These are phyloP conservation scores for Amaranthus tricolor DNA, from an alignment of 179 eudicot species.

Conservation along the genomic window DNA sequence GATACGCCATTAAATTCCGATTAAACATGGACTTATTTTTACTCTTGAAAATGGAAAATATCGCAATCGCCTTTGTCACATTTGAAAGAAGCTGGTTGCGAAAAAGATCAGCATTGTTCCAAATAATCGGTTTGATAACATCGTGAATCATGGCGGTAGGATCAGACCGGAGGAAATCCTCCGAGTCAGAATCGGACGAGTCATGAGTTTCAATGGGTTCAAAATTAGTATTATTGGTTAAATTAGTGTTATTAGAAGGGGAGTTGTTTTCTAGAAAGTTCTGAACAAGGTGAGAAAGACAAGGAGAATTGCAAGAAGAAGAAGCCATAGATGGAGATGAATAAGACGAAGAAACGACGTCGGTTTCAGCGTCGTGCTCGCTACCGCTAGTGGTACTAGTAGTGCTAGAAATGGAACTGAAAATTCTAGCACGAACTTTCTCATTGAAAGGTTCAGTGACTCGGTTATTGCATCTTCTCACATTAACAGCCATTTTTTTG, in stretches of 20 bases:
- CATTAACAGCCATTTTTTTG: conserved; percentile 36
- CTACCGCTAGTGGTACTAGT: conserved; percentile 51
- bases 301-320: conserved; percentile 30
- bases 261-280: conserved; percentile 45
- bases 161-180: conserved; percentile 21
- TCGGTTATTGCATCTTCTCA: conserved; percentile 33
- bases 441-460: conserved; percentile 56
- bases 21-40: conserved; percentile 31
- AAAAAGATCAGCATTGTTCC: conserved; percentile 39
- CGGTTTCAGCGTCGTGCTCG: conserved; percentile 51
- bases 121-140: conserved; percentile 23
- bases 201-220: not conserved
- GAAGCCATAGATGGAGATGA: conserved; percentile 10
- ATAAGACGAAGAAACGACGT: conserved; percentile 35
- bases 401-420: conserved; percentile 26
- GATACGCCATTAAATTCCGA: conserved; percentile 61
- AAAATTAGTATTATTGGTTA: not conserved
- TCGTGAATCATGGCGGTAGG: conserved; percentile 22
- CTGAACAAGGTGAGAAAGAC: conserved; percentile 57
- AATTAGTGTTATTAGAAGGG: not conserved
- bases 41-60: conserved; percentile 27
- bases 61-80: conserved; percentile 42
- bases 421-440: conserved; percentile 48
- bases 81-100: conserved; percentile 35
- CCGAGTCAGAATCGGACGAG: conserved; percentile 39